Evolutionary conservation across 345 rosid species (phyloP), one percentile per base, ranked within the genome.

Genomic region (Jatropha curcas): DNA sequence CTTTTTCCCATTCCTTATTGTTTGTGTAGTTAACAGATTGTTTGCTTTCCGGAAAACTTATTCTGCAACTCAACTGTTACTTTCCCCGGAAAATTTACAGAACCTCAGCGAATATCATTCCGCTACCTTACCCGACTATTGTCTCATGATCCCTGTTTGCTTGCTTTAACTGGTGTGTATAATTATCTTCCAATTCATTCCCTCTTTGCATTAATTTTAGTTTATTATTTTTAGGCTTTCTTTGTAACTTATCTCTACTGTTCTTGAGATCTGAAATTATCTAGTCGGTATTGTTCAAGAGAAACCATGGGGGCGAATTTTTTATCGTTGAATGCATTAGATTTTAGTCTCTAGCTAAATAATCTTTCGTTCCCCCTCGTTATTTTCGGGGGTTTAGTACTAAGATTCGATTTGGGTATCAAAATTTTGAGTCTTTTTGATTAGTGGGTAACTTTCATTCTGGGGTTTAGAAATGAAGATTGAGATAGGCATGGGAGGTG

Each of bases 401-500:
- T 69, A 51, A 50, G 79, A 70, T 83, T 83, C 65, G 72, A 71
- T 77, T 66, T 12, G 71, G 71, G 72, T 17, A 7, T 60, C 33
- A 9, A 24, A 59, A 22, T 30, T n/a, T 71, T 55, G 63, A 41
- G 35, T 27, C 7, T 67, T 33, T 10, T 76, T 46, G 34, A 41
- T 17, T 65, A 33, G 71, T 35, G 22, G 45, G 1, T 52, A n/a
- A 39, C 65, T 67, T 27, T 46, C 48, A 33, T 60, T 74, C 56
- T 58, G 43, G 60, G 68, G 73, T 34, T 71, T 63, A 67, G 78
- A 71, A 74, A 84, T 89, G 90, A 87, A 84, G 79, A 59, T 81
- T 53, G 87, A 82, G 86, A 71, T 83, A 77, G 86, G 83, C 75
- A 84, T 78, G 80, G 88, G 86, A 74, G 88, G 80, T 43, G 82